Conservation (phyloP, 2,329 filamentous ascomycete species). For the Exophiala sideris region DNA sequence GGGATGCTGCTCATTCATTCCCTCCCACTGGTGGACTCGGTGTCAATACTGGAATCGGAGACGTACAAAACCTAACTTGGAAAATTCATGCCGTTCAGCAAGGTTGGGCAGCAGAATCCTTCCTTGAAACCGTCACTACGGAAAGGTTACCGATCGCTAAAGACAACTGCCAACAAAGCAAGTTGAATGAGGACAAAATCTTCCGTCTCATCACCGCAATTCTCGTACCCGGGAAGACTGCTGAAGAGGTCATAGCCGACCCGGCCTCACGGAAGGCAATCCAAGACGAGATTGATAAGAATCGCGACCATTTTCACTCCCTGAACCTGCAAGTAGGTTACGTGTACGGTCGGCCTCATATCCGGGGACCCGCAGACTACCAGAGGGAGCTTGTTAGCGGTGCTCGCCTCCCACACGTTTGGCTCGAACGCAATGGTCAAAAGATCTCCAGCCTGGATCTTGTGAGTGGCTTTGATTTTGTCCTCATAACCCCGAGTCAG, state of each 20-base stretch:
- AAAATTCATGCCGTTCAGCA: slow-evolving; percentile 32
- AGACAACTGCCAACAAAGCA: slow-evolving; percentile 41
- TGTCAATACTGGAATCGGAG: slow-evolving; percentile 56
- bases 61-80: slow-evolving; percentile 55
- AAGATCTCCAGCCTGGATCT: slow-evolving; percentile 4
- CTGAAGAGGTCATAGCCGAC: not conserved
- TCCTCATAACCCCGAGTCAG: not conserved
- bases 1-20: slow-evolving; percentile 58
- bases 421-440: not conserved
- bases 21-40: slow-evolving; percentile 56
- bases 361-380: slow-evolving; percentile 2
- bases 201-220: slow-evolving; percentile 37
- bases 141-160: slow-evolving; percentile 40
- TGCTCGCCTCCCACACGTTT: slow-evolving; percentile 6
- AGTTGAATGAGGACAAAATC: slow-evolving; percentile 44
- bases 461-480: slow-evolving; percentile 1
- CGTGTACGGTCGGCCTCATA: not conserved
- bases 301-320: slow-evolving; percentile 45
- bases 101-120: slow-evolving; percentile 24
- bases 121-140: slow-evolving; percentile 36
- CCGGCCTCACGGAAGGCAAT: slow-evolving; percentile 36
- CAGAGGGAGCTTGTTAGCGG: not conserved
- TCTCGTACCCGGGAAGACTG: not conserved
- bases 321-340: slow-evolving; percentile 7
- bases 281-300: slow-evolving; percentile 33